Base-by-base conservation (phyloP, 371 early-diverging fungal species). In the Rhizopus delemar region DNA sequence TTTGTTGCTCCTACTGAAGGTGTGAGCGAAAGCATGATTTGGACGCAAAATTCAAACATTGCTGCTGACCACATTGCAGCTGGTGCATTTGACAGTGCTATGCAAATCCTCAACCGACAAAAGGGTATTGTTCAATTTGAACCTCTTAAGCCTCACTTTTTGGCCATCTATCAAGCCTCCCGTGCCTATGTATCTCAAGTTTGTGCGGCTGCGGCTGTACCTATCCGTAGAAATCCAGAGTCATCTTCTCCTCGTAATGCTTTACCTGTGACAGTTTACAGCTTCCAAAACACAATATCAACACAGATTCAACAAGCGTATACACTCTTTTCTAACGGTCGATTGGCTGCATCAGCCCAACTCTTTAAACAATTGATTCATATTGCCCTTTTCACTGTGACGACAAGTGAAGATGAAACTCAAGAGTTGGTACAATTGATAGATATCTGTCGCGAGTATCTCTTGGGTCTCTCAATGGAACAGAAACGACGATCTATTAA, bases 61-160 rank as follows among this genome's bases (percentile, higher is more conserved):
- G 91, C 96, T 8, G 90, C 85, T 0, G 94, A 95, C 72, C 95
- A 96, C 70, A 86, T 96, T 62, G 94, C 94, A 0, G 94, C 96
- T 5, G 98, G 98, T 50, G 82, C 90, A 5, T 96, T 95, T 71
- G 96, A 95, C 58, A 86, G 86, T 36, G 98, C 96, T 6, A 95
- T 98, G 94, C 89, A 91, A 82, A 75, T 93, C 36, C 76, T 97
- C 48, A 91, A 93, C 69, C 86, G 90, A 36, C 95, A 95, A 80
- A 85, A 86, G 15, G 95, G 96, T 29, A 87, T 90, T 62, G 84
- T 88, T 52, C 90, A 92, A 71, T 97, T 97, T 82, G 90, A 84
- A 36, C 93, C 94, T 4, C 84, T 98, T 43, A 94, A 94, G 75
- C 80, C 87, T 5, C 77, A 86, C 41, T 95, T 98, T 72, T 59